A percentile compares a stretch with the other conserved stretches of the same genome.
Conservation (phyloP, 495 filamentous ascomycete genomes). For the Halenospora varia region DNA sequence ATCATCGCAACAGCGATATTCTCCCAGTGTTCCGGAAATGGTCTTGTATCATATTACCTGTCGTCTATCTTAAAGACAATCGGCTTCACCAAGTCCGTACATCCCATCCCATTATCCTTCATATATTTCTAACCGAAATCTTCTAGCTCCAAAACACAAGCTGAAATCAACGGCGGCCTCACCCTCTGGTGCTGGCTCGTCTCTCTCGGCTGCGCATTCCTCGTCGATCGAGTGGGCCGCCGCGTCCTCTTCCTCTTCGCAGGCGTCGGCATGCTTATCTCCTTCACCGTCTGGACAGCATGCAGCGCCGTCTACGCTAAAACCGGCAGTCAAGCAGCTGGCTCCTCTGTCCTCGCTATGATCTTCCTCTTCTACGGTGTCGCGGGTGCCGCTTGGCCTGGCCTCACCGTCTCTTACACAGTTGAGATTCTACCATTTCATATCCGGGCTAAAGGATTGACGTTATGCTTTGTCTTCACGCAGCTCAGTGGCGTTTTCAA, state of each 20-base stretch:
- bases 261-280: conserved; percentile 48
- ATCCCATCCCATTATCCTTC: no score
- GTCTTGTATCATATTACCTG: conserved; percentile 52
- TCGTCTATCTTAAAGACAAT: conserved; percentile 44
- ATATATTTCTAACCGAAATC: no score
- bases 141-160: conserved; percentile 1
- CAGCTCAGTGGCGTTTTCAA: not conserved
- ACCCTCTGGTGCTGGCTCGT: conserved; percentile 4
- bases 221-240: conserved; percentile 42
- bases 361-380: conserved; percentile 25
- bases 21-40: conserved; percentile 49
- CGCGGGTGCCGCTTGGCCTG: conserved; percentile 8
- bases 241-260: conserved; percentile 44
- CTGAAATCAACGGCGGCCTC: conserved; percentile 12
- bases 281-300: conserved; percentile 43
- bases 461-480: not conserved
- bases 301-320: conserved; percentile 5
- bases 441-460: conserved; percentile 15
- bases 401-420: conserved; percentile 1
- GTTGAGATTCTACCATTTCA: conserved; percentile 12
- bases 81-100: conserved; percentile 40
- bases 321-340: not conserved
- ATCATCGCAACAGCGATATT: conserved; percentile 45
- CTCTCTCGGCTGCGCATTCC: conserved; percentile 20
- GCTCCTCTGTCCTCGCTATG: conserved; percentile 18